A percentile compares a stretch with the other conserved stretches of the same genome.
These are phyloP conservation scores for Termitomyces sp. DNA, from an alignment of 768 basidiomycete species.

Conservation along the genomic window DNA sequence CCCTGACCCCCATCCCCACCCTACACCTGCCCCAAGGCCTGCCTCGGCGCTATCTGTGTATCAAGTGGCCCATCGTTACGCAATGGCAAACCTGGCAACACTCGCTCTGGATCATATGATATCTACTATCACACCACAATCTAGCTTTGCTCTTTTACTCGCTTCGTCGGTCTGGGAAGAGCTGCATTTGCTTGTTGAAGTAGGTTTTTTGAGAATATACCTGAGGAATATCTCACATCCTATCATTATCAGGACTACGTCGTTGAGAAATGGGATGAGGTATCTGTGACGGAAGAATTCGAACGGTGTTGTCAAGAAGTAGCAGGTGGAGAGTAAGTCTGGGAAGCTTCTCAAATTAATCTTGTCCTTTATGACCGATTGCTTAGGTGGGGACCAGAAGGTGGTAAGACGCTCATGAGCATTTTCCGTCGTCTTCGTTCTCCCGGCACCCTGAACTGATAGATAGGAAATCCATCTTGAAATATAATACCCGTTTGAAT, in stretches of 20 bases:
- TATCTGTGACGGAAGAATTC: conserved; percentile 57
- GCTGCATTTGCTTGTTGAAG: conserved; percentile 54
- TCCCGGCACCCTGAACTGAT: conserved; percentile 29
- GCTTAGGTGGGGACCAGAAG: conserved; percentile 63
- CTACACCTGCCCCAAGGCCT: conserved; percentile 52
- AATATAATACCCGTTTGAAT: too few relatives aligned
- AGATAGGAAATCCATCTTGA: too few relatives aligned
- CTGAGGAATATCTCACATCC: conserved; percentile 1
- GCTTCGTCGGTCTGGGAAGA: conserved; percentile 68
- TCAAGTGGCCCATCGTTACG: conserved; percentile 72
- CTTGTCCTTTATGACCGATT: neutral
- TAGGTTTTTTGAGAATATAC: conserved; percentile 18
- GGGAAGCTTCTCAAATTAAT: neutral
- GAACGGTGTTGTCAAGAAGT: conserved; percentile 68
- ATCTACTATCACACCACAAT: conserved; percentile 57
- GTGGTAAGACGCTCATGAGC: conserved; percentile 61
- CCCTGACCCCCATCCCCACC: conserved; percentile 69
- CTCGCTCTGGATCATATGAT: conserved; percentile 73
- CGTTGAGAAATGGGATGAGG: conserved; percentile 72
- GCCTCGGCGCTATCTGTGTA: conserved; percentile 74
- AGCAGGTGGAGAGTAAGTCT: conserved; percentile 64
- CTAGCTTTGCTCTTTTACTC: conserved; percentile 62
- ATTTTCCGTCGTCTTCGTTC: conserved; percentile 65
- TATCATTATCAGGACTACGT: conserved; percentile 52
- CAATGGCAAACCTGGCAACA: conserved; percentile 55